Conservation (phyloP, 139 green algal species). For the Chlorella sp. region DNA sequence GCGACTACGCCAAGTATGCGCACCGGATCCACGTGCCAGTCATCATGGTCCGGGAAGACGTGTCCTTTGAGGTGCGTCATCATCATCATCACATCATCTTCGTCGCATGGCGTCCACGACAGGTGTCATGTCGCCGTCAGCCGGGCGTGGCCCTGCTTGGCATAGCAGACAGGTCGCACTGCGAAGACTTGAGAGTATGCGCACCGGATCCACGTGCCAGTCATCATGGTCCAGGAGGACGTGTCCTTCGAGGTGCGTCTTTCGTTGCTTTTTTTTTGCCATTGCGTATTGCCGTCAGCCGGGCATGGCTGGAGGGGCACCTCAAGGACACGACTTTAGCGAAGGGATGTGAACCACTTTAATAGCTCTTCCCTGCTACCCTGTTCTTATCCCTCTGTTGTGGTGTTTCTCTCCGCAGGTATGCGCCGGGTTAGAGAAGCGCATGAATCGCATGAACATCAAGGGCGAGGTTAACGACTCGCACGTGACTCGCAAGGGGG, state of each 20-base stretch:
- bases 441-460: not conserved
- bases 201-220: constrained; percentile 57
- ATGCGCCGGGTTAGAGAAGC: constrained; percentile 11
- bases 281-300: no score
- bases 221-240: constrained; percentile 30
- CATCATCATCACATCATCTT: no score
- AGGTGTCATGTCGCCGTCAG: no score
- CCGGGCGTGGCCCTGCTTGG: not conserved
- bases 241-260: constrained; percentile 34
- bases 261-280: no score
- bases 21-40: constrained; percentile 62
- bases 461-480: no score
- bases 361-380: not conserved
- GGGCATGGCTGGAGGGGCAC: not conserved
- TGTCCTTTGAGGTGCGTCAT: constrained; percentile 33
- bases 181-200: constrained; percentile 16
- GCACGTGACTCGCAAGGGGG: not conserved
- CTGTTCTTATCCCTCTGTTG: not conserved
- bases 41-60: constrained; percentile 24
- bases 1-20: constrained; percentile 45
- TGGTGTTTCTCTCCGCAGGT: constrained; percentile 1
- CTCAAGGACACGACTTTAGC: not conserved
- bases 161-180: not conserved
- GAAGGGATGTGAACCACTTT: no score
- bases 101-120: no score